Evolutionary conservation across 371 early-diverging fungal genomes (phyloP).

Genomic region (Dinochytrium kinnereticum): DNA sequence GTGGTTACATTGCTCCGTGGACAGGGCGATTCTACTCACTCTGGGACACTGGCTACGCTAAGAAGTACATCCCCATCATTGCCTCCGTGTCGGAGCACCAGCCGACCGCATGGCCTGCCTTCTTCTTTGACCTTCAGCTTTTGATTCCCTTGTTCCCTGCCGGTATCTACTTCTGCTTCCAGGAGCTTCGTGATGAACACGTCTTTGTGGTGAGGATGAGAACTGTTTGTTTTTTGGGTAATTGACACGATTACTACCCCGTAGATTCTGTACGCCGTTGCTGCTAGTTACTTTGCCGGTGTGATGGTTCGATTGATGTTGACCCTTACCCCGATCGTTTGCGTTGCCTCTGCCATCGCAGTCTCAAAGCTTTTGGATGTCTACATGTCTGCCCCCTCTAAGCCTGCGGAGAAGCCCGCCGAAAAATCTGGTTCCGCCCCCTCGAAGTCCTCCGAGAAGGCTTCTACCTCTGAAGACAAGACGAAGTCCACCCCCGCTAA

Average conservation of each 20-base stretch:
- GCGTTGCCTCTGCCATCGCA: constrained; percentile 91
- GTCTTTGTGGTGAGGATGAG: constrained; percentile 77
- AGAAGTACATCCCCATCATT: constrained; percentile 98
- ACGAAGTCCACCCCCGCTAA: not conserved
- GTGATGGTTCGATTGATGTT: constrained; percentile 99
- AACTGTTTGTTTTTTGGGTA: not conserved
- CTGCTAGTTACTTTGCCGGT: constrained; percentile 98
- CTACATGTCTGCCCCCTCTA: constrained; percentile 49
- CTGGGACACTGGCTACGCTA: constrained; percentile 98
- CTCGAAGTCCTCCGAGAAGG: constrained; percentile 20
- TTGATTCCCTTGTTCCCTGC: constrained; percentile 95
- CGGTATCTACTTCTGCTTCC: constrained; percentile 95
- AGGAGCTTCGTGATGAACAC: constrained; percentile 88
- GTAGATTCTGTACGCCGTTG: constrained; percentile 85
- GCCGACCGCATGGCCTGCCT: constrained; percentile 98
- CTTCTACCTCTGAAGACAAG: constrained; percentile 21
- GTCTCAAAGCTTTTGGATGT: constrained; percentile 84
- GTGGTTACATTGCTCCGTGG: constrained; percentile 95
- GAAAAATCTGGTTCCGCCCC: constrained; percentile 21
- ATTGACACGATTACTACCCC: not conserved
- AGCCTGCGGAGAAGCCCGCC: constrained; percentile 7
- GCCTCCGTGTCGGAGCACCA: constrained; percentile 99
- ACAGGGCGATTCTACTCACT: constrained; percentile 99
- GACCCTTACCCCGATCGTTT: constrained; percentile 96
- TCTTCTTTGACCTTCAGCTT: constrained; percentile 97